Base-by-base conservation (phyloP, 2,329 filamentous ascomycete genomes). In the Penicillium aurantiogriseum region DNA sequence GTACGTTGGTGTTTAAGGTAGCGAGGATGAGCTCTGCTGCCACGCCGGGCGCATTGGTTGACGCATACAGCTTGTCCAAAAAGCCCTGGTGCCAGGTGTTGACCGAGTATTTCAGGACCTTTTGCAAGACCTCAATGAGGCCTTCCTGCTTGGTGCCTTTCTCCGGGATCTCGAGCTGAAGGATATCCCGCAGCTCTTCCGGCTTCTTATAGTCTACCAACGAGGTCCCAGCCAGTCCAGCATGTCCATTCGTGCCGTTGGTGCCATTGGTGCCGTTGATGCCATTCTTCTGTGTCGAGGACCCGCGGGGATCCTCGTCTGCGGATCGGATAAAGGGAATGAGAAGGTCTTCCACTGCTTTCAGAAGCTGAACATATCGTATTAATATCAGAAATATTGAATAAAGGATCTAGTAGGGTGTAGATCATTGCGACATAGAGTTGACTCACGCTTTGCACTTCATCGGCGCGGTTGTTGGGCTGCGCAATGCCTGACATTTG, bases 51-150 rank as follows among this genome's bases (percentile, higher is more conserved):
- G 93, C 88, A 70, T 94, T 94, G 39, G 91, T 95, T 63, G 88
- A 88, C n/a, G 89, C 86, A 74, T 97, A 97, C 19, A 97, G 81
- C 78, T 99, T 97, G 77, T 97, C 92, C 69, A 97, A 77, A 76
- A 97, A 99, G 11, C 93, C 93, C 75, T 96, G 92, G 69, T 96
- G 90, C 90, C 92, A 97, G n/a, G 93, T 97, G 77, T 99, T 99
- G 70, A 97, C 93, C 69, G 89, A 94, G 75, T 95, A 92, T 62
- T 85, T 82, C 42, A 97, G 80, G 21, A 97, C 81, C 59, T 86
- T 83, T 63, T 86, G 79, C 45, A 96, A 82, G 3, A 85, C 85
- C 35, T 85, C 81, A 29, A 96, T 78, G 33, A 97, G 78, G 0
- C 92, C 93, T 43, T 89, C 84, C 65, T 89, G 89, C 1, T 87